Conservation (phyloP, 2,329 filamentous ascomycete species). For the Fusarium humuli region DNA sequence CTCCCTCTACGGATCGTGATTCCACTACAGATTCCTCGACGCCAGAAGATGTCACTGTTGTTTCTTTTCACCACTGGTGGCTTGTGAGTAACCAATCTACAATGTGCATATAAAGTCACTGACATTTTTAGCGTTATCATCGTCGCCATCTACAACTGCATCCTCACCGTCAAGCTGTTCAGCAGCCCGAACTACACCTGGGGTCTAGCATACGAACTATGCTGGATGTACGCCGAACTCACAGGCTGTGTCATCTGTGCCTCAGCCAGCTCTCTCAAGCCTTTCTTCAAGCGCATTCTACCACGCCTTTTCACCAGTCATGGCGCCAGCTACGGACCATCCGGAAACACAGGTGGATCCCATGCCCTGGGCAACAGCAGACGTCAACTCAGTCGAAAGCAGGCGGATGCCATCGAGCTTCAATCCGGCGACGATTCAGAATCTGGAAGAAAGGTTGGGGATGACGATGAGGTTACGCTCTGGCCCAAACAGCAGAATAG, state of each 20-base stretch:
- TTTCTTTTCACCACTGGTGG: constrained; percentile 40
- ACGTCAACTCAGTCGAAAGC: constrained; percentile 35
- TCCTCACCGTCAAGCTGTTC: constrained; percentile 39
- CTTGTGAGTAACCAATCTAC: constrained; percentile 11
- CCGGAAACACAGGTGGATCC: constrained; percentile 13
- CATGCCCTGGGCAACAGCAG: constrained; percentile 24
- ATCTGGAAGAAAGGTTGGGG: constrained; percentile 23
- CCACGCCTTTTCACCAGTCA: constrained; percentile 27
- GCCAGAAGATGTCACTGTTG: constrained; percentile 33
- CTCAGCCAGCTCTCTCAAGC: constrained; percentile 40
- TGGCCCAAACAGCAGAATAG: constrained; percentile 24
- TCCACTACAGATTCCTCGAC: constrained; percentile 32
- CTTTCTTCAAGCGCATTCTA: constrained; percentile 34
- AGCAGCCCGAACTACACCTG: constrained; percentile 38
- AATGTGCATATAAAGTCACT: fast-evolving
- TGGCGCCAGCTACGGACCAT: constrained; percentile 13
- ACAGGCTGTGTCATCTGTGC: constrained; percentile 43
- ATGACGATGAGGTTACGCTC: constrained; percentile 37
- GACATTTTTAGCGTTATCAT: constrained; percentile 31
- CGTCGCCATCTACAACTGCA: constrained; percentile 40
- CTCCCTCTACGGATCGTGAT: constrained; percentile 32
- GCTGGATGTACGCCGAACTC: constrained; percentile 44
- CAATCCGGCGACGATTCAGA: constrained; percentile 39
- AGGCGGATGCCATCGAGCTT: constrained; percentile 37
- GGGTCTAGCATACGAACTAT: constrained; percentile 40